Percentiles rank a stretch among this genome's conserved stretches.
Conservation (phyloP, 371 early-diverging fungal species). For the Mortierella sp. region DNA sequence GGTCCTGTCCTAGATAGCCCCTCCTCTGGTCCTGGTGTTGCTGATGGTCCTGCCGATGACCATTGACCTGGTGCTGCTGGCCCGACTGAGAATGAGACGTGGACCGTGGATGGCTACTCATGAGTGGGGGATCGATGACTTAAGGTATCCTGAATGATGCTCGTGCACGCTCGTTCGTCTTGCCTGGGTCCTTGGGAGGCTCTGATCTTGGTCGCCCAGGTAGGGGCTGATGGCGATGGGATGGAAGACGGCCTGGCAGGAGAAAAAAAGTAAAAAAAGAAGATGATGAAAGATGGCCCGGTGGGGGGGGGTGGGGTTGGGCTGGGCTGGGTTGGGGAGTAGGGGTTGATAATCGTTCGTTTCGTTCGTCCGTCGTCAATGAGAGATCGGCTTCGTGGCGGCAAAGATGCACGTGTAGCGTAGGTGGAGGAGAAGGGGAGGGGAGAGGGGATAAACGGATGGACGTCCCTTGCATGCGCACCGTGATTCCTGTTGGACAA, state of each 20-base stretch:
- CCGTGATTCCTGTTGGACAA: neutral
- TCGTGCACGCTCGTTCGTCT: neutral
- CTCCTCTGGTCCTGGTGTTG: neutral
- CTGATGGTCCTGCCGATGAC: neutral
- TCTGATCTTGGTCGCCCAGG: neutral
- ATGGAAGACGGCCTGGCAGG: neutral
- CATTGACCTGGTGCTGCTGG: too few species aligned
- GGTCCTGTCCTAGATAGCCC: too few species aligned
- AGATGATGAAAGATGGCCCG: slow-evolving; percentile 31
- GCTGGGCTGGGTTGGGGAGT: slow-evolving; percentile 9
- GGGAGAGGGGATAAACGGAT: neutral
- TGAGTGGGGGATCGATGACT: too few species aligned
- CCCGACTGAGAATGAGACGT: too few species aligned
- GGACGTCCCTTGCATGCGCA: neutral
- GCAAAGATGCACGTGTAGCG: neutral
- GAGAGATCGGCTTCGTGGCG: neutral
- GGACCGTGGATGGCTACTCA: too few species aligned
- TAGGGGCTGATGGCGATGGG: neutral
- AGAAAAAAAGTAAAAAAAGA: neutral
- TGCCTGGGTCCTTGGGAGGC: neutral
- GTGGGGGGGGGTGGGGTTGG: neutral
- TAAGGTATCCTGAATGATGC: neutral
- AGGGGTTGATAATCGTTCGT: slow-evolving; percentile 6
- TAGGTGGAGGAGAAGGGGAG: neutral
- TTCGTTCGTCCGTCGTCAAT: slow-evolving; percentile 26